Evolutionary conservation across 345 rosid genomes (phyloP).

Genomic region (Conringia planisiliqua): DNA sequence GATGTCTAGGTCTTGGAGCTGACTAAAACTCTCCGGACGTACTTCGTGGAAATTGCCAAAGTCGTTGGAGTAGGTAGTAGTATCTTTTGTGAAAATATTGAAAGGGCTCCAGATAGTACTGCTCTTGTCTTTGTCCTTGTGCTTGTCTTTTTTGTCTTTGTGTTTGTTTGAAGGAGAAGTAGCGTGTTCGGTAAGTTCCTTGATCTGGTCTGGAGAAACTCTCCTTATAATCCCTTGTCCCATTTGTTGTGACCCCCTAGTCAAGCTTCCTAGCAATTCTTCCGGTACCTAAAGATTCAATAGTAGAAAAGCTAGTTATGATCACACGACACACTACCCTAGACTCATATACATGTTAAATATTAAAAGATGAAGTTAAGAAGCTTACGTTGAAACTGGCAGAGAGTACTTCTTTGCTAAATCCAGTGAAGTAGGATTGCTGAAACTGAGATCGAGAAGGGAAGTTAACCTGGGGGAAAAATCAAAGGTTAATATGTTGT

Average conservation of each 20-base stretch:
- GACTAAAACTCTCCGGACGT: slow-evolving; percentile 30
- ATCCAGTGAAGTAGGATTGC: slow-evolving; percentile 40
- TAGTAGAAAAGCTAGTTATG: neutral
- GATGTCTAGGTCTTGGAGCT: slow-evolving; percentile 37
- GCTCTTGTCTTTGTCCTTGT: neutral
- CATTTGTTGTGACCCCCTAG: slow-evolving; percentile 28
- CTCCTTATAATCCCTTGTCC: slow-evolving; percentile 29
- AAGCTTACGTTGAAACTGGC: slow-evolving; percentile 43
- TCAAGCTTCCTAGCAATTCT: slow-evolving; percentile 37
- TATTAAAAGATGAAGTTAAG: neutral
- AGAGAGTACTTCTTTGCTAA: slow-evolving; percentile 41
- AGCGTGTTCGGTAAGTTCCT: slow-evolving; percentile 27
- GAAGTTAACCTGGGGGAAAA: slow-evolving; percentile 26
- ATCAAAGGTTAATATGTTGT: neutral
- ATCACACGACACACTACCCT: neutral
- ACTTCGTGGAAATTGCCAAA: slow-evolving; percentile 47
- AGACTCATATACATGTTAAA: neutral
- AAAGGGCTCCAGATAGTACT: slow-evolving; percentile 28
- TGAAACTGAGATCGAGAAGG: slow-evolving; percentile 32
- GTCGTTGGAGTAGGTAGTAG: slow-evolving; percentile 46
- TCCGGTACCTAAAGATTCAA: slow-evolving; percentile 36
- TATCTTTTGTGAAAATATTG: slow-evolving; percentile 29
- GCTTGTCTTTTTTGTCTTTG: neutral
- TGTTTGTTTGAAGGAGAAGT: slow-evolving; percentile 25
- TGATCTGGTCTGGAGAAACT: slow-evolving; percentile 32